Evolutionary conservation across 805 yeast genomes (phyloP).

Genomic region (Yarrowia osloensis): DNA sequence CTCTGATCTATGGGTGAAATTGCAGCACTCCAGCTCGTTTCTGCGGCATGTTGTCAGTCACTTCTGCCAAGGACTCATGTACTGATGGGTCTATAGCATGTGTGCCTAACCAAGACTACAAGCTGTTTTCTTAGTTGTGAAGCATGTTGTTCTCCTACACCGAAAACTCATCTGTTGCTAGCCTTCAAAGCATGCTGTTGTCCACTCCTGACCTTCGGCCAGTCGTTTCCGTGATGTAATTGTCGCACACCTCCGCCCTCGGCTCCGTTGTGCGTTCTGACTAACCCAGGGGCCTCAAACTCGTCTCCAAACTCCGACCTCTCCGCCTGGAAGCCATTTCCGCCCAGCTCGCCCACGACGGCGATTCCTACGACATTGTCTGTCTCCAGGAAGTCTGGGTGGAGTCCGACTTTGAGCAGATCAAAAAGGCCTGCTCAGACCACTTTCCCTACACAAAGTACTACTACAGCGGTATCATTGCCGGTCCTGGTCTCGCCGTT

Average conservation of each 20-base stretch:
- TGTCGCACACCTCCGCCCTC: too few relatives aligned
- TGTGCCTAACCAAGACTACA: too few relatives aligned
- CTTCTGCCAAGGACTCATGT: too few relatives aligned
- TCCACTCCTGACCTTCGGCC: not conserved
- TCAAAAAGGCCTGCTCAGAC: slow-evolving; percentile 50
- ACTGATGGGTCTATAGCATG: too few relatives aligned
- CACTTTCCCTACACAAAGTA: slow-evolving; percentile 65
- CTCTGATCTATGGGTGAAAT: too few relatives aligned
- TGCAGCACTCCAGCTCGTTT: too few relatives aligned
- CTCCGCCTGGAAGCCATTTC: slow-evolving; percentile 76
- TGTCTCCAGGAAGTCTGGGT: slow-evolving; percentile 98
- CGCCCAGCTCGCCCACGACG: slow-evolving; percentile 51
- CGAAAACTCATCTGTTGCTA: too few relatives aligned
- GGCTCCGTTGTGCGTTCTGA: too few relatives aligned
- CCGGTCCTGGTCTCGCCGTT: slow-evolving; percentile 92
- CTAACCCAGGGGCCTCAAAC: slow-evolving; percentile 70
- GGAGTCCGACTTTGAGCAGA: slow-evolving; percentile 73
- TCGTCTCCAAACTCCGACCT: slow-evolving; percentile 68
- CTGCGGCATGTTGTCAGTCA: too few relatives aligned
- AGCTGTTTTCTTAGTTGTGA: too few relatives aligned
- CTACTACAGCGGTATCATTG: slow-evolving; percentile 78
- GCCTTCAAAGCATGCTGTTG: not conserved
- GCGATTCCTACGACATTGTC: slow-evolving; percentile 68
- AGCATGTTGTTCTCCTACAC: too few relatives aligned
- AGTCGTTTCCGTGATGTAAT: not conserved